These are phyloP conservation scores for Monosporascus sp. DNA, from an alignment of 2,329 filamentous ascomycete genomes.

Conservation along the genomic window DNA sequence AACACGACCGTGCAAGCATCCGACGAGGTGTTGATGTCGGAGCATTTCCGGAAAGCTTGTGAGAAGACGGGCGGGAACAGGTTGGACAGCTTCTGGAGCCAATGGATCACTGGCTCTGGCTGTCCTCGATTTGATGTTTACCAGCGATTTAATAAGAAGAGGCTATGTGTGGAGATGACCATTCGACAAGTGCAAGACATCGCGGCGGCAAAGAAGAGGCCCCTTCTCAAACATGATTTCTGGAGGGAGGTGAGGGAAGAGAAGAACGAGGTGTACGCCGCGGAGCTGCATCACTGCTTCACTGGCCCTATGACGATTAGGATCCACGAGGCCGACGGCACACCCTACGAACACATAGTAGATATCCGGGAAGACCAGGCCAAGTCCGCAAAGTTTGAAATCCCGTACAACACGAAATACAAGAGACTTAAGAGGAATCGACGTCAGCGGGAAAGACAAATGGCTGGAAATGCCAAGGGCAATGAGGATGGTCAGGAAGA, in stretches of 20 bases:
- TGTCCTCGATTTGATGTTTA: slow-evolving; percentile 83
- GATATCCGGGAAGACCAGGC: slow-evolving; percentile 85
- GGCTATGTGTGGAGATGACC: slow-evolving; percentile 86
- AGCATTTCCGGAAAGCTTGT: slow-evolving; percentile 74
- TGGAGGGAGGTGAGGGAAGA: slow-evolving; percentile 80
- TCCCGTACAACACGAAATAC: slow-evolving; percentile 98
- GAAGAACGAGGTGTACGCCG: slow-evolving; percentile 61
- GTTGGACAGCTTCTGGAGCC: slow-evolving; percentile 84
- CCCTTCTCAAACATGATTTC: slow-evolving; percentile 68
- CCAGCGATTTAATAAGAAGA: slow-evolving; percentile 96
- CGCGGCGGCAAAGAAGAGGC: slow-evolving; percentile 37
- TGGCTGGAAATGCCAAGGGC: slow-evolving; percentile 33
- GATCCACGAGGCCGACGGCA: slow-evolving; percentile 96
- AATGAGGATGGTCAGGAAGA: slow-evolving; percentile 66
- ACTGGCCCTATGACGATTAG: slow-evolving; percentile 96
- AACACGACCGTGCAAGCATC: slow-evolving; percentile 57
- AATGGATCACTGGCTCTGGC: slow-evolving; percentile 86
- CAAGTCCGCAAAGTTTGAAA: slow-evolving; percentile 74
- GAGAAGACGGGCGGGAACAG: slow-evolving; percentile 85
- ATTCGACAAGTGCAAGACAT: slow-evolving; percentile 69
- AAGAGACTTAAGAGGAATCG: slow-evolving; percentile 87
- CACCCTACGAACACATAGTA: slow-evolving; percentile 95
- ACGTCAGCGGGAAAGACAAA: slow-evolving; percentile 54
- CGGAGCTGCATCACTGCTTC: slow-evolving; percentile 71
- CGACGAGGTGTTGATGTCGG: slow-evolving; percentile 68